Percentiles rank a stretch among this genome's conserved stretches.
Evolutionary conservation across 208 protist species (phyloP).

Genomic region (Leishmania arabica): DNA sequence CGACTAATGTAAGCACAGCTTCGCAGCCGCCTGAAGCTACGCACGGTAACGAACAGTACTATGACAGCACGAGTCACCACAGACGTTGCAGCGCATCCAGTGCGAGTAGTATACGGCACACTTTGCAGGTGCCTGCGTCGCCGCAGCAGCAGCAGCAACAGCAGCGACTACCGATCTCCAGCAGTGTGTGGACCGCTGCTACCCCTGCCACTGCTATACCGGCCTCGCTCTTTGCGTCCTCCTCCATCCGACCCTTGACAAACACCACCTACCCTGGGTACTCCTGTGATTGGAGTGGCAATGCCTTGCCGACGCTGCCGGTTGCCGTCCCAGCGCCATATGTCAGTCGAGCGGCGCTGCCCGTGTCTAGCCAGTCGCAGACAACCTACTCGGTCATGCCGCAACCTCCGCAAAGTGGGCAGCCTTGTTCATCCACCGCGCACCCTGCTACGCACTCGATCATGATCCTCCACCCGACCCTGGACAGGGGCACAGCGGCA

Average conservation of each 20-base stretch:
- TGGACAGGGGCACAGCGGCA: background rate
- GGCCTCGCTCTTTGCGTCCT: background rate
- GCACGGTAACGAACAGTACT: slow-evolving; percentile 2
- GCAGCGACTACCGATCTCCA: background rate
- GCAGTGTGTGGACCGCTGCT: background rate
- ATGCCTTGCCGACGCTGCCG: background rate
- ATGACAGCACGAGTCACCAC: background rate
- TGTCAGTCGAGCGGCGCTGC: background rate
- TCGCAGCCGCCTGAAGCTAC: background rate
- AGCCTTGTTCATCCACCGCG: background rate
- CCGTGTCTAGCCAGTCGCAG: background rate
- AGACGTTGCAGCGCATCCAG: background rate
- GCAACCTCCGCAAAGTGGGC: background rate
- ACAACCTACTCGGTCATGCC: background rate
- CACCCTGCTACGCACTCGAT: slow-evolving; percentile 5
- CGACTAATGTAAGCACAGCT: background rate
- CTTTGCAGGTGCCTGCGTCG: background rate
- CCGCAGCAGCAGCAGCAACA: background rate
- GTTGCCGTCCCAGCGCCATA: background rate
- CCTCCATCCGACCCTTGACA: background rate
- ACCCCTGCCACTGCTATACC: background rate
- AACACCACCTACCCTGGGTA: background rate
- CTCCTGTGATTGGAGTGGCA: background rate
- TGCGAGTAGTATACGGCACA: background rate
- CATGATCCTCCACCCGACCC: background rate